These are phyloP conservation scores for Boechera stricta DNA, from an alignment of 345 rosid genomes.

Conservation along the genomic window DNA sequence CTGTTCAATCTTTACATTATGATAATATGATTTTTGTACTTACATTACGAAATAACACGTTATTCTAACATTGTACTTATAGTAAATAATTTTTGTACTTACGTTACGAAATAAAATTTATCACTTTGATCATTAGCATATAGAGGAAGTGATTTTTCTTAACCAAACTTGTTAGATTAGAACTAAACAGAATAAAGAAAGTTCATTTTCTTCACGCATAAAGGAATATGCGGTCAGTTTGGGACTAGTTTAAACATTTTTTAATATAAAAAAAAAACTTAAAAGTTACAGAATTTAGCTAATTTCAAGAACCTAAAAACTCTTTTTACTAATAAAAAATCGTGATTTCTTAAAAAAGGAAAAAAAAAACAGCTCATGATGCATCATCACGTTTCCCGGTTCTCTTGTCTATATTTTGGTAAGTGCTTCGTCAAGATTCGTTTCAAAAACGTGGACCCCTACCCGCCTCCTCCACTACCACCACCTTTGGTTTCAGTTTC, in stretches of 20 bases:
- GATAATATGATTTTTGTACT: too few species aligned
- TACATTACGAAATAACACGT: too few species aligned
- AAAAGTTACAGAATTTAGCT: not conserved
- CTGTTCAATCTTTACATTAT: not conserved
- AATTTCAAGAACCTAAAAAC: slow-evolving; percentile 4
- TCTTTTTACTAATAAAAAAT: not conserved
- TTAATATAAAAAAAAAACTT: not conserved
- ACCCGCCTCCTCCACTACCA: slow-evolving; percentile 9
- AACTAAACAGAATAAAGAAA: not conserved
- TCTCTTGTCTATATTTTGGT: not conserved
- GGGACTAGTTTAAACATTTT: not conserved
- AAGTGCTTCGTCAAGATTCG: slow-evolving; percentile 33
- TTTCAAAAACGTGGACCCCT: slow-evolving; percentile 38
- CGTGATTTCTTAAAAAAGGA: not conserved
- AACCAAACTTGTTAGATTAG: not conserved
- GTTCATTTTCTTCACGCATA: not conserved
- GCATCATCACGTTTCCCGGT: slow-evolving; percentile 18
- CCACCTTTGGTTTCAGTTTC: slow-evolving; percentile 36
- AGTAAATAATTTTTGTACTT: too few species aligned
- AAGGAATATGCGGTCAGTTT: slow-evolving; percentile 24
- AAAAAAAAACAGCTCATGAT: slow-evolving; percentile 33
- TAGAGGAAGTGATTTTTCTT: not conserved
- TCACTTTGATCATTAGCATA: not conserved
- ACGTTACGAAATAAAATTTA: too few species aligned
- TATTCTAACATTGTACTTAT: too few species aligned